phyloP scores from a whole-genome alignment of 495 filamentous ascomycete species.

The Aspergillus biplanus region DNA sequence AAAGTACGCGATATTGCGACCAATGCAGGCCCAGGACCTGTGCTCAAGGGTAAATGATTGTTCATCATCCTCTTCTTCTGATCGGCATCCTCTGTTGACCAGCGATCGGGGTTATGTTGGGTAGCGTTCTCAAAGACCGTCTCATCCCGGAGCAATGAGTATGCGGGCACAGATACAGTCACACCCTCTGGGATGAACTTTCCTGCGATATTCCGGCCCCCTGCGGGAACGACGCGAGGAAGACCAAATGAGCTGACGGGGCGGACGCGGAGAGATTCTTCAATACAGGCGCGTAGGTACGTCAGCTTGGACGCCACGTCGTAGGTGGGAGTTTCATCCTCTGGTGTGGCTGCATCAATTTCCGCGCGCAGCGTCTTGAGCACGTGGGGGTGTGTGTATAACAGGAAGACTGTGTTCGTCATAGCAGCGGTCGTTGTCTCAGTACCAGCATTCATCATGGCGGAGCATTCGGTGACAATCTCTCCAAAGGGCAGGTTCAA shows the following conservation, averaged over 20 bases:
- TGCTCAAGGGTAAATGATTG: background rate
- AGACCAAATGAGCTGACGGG: background rate
- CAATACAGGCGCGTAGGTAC: constrained; percentile 7
- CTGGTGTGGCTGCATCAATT: background rate
- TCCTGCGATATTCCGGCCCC: background rate
- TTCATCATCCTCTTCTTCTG: background rate
- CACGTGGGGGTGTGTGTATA: background rate
- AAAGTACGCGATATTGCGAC: constrained; percentile 35
- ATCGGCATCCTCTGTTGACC: background rate
- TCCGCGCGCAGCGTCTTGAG: background rate
- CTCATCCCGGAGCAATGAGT: background rate
- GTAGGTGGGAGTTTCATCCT: background rate
- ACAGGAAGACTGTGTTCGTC: background rate
- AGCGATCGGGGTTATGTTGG: constrained; percentile 1
- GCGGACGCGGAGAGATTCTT: background rate
- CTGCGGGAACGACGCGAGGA: constrained; percentile 2
- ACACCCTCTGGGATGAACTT: constrained; percentile 1
- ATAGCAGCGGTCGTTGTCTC: background rate
- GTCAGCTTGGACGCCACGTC: background rate
- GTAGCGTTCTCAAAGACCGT: too few species aligned
- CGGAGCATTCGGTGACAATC: constrained; percentile 3
- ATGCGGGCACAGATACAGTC: background rate
- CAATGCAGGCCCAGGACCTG: constrained; percentile 4
- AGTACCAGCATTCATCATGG: constrained; percentile 8
- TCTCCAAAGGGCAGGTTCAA: background rate